These are phyloP conservation scores for Bathelium albidoporum DNA, from an alignment of 495 filamentous ascomycete genomes.

Conservation along the genomic window DNA sequence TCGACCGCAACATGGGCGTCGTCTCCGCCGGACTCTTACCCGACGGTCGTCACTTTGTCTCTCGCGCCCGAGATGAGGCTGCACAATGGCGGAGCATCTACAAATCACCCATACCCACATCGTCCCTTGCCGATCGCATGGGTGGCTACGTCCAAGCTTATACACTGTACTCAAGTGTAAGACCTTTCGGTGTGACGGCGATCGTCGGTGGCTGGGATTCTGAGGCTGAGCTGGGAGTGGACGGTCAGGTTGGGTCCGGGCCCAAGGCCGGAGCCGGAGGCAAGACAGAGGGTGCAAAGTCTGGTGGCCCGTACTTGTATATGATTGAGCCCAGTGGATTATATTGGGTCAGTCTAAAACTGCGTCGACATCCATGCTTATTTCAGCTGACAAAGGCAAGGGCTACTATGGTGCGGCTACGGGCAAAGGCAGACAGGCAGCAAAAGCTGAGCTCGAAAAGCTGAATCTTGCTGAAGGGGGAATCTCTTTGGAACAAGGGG, in stretches of 20 bases:
- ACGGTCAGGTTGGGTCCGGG: slow-evolving; percentile 76
- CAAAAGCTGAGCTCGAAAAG: slow-evolving; percentile 97
- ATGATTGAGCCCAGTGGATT: slow-evolving; percentile 97
- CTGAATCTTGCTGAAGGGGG: slow-evolving; percentile 60
- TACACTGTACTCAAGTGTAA: slow-evolving; percentile 90
- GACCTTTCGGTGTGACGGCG: slow-evolving; percentile 90
- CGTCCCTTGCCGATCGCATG: slow-evolving; percentile 78
- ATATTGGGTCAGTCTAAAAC: slow-evolving; percentile 61
- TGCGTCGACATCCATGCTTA: not conserved
- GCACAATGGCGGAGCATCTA: slow-evolving; percentile 75
- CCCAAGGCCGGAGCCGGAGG: slow-evolving; percentile 70
- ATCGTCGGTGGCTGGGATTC: slow-evolving; percentile 92
- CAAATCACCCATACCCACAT: slow-evolving; percentile 81
- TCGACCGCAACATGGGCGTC: slow-evolving; percentile 87
- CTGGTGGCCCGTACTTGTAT: slow-evolving; percentile 85
- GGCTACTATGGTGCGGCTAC: slow-evolving; percentile 97
- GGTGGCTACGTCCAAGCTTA: slow-evolving; percentile 94
- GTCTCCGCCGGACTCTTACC: slow-evolving; percentile 89
- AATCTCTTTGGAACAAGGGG: slow-evolving; percentile 72
- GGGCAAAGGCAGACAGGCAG: slow-evolving; percentile 88
- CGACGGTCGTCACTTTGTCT: slow-evolving; percentile 89
- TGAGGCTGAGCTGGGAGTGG: slow-evolving; percentile 65
- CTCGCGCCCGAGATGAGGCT: slow-evolving; percentile 88
- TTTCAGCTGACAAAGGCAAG: slow-evolving; percentile 32
- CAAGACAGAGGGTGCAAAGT: slow-evolving; percentile 59